These are phyloP conservation scores for Microdochium paspali DNA, from an alignment of 2,329 filamentous ascomycete species.

Conservation along the genomic window DNA sequence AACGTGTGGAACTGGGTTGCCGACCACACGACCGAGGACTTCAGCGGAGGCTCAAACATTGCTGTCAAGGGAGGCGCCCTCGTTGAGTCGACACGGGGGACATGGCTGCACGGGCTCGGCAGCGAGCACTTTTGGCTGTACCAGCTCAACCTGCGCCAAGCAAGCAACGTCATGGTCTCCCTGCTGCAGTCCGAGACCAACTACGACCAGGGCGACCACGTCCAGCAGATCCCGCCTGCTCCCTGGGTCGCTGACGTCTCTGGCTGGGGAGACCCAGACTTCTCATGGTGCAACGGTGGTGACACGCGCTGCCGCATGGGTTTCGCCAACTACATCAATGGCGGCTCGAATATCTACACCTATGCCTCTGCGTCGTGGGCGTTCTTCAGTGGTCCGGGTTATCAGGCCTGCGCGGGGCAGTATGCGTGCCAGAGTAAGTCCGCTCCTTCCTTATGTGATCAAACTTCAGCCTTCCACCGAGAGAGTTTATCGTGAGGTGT, in stretches of 20 bases:
- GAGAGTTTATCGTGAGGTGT: no score
- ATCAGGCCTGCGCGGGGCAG: slow-evolving; percentile 21
- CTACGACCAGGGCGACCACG: slow-evolving; percentile 32
- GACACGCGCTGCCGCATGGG: slow-evolving; percentile 33
- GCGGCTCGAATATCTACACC: slow-evolving; percentile 28
- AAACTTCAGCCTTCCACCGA: no score
- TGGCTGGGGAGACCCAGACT: slow-evolving; percentile 31
- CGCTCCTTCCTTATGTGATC: not conserved
- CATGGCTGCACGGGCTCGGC: slow-evolving; percentile 41
- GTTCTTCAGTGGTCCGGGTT: slow-evolving; percentile 30
- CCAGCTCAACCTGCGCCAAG: slow-evolving; percentile 42
- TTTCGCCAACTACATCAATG: slow-evolving; percentile 29
- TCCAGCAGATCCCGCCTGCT: slow-evolving; percentile 20
- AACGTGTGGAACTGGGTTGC: slow-evolving; percentile 44
- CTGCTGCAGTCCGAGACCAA: slow-evolving; percentile 47
- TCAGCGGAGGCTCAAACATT: slow-evolving; percentile 34
- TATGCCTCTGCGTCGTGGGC: slow-evolving; percentile 33
- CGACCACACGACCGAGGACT: slow-evolving; percentile 38
- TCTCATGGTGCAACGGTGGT: slow-evolving; percentile 24
- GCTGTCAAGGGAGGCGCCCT: slow-evolving; percentile 38
- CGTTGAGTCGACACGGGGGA: slow-evolving; percentile 32
- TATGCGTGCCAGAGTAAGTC: slow-evolving; percentile 23
- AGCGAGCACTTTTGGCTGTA: slow-evolving; percentile 50
- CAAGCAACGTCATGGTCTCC: slow-evolving; percentile 38
- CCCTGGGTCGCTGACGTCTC: slow-evolving; percentile 27